These are phyloP conservation scores for Plasmodium sp. DNA, from an alignment of 169 alveolate genomes.

Conservation along the genomic window DNA sequence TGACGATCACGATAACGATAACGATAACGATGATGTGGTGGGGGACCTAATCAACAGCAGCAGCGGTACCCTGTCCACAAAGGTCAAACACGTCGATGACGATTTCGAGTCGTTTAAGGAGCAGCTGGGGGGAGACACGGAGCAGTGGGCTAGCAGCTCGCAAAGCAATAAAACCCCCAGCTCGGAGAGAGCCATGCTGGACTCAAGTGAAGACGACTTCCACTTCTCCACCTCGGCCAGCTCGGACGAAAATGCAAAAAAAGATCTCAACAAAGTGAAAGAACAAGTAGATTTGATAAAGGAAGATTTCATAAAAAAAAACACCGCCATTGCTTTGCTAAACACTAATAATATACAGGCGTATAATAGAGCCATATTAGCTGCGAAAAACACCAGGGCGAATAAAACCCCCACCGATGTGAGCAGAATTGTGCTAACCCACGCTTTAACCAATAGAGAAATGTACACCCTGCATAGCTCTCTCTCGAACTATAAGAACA, in stretches of 20 bases:
- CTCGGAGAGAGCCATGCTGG: neutral
- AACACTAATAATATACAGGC: constrained; percentile 56
- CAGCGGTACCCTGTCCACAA: neutral
- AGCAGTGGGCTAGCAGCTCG: neutral
- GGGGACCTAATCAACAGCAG: neutral
- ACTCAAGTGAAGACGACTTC: constrained; percentile 6
- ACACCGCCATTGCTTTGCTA: constrained; percentile 37
- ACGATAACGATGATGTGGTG: neutral
- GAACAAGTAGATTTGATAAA: constrained; percentile 53
- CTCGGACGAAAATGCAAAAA: constrained; percentile 22
- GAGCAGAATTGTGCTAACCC: constrained; percentile 48
- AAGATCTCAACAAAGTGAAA: constrained; percentile 46
- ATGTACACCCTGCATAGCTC: constrained; percentile 32
- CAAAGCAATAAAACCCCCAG: constrained; percentile 5
- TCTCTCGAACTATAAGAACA: constrained; percentile 9
- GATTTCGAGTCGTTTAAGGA: constrained; percentile 9
- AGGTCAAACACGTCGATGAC: neutral
- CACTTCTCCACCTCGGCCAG: constrained; percentile 23
- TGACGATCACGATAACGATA: neutral
- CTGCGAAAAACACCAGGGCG: constrained; percentile 45
- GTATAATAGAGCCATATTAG: constrained; percentile 49
- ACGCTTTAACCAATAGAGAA: constrained; percentile 60
- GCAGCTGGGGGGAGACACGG: neutral
- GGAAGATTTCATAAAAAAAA: constrained; percentile 56
- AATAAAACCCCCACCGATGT: constrained; percentile 57